Evolutionary conservation across 768 basidiomycete species (phyloP).

Genomic region (Mrakia gelida): DNA sequence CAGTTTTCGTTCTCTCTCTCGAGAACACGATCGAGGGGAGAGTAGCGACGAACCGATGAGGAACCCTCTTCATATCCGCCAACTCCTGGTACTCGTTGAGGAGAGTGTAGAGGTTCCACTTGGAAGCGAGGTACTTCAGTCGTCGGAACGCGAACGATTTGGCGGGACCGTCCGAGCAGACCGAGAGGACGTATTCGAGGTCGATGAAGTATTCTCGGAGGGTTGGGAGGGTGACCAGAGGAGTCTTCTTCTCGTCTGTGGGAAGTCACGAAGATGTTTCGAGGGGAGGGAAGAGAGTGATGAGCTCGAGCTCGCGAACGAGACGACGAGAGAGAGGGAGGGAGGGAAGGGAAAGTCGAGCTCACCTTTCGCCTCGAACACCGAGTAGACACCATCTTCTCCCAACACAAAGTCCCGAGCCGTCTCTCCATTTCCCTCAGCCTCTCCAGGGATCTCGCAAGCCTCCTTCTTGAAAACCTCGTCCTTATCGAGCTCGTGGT

Average conservation of each 20-base stretch:
- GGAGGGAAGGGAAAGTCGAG: background rate
- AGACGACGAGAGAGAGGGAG: background rate
- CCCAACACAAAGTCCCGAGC: constrained; percentile 61
- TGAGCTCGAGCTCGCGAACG: background rate
- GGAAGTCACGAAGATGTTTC: background rate
- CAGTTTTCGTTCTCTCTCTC: constrained; percentile 7
- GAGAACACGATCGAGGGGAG: background rate
- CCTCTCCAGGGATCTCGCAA: constrained; percentile 65
- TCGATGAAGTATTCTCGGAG: constrained; percentile 95
- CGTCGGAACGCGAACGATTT: constrained; percentile 92
- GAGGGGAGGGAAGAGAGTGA: background rate
- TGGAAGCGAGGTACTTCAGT: constrained; percentile 83
- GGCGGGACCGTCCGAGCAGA: constrained; percentile 90
- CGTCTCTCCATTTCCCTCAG: constrained; percentile 49
- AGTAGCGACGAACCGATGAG: constrained; percentile 64
- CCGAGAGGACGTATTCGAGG: constrained; percentile 78
- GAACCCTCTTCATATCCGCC: constrained; percentile 91
- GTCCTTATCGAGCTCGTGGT: constrained; percentile 32
- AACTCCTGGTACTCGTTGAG: constrained; percentile 91
- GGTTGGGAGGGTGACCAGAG: constrained; percentile 71
- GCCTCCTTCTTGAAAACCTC: constrained; percentile 50
- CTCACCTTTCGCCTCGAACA: constrained; percentile 51
- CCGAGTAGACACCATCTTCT: constrained; percentile 84
- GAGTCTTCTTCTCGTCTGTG: constrained; percentile 44
- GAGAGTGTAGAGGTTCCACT: constrained; percentile 88